Evolutionary conservation across 2,329 filamentous ascomycete genomes (phyloP).

Genomic region (Diaporthe sp.): DNA sequence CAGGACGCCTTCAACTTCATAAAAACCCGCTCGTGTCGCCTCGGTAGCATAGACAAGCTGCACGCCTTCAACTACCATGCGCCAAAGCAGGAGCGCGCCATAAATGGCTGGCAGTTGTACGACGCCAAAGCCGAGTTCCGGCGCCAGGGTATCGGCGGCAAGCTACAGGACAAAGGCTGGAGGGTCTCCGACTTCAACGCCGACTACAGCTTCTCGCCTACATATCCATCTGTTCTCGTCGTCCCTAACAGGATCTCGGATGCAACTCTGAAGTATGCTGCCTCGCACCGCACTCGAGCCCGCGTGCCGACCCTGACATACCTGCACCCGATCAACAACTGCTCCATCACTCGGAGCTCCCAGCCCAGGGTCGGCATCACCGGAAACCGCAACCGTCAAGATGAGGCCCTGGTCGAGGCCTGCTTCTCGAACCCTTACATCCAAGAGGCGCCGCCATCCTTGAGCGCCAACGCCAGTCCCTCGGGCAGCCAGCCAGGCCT

Average conservation of each 20-base stretch:
- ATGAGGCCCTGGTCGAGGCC: slow-evolving; percentile 91
- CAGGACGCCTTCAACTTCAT: slow-evolving; percentile 91
- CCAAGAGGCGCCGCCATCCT: slow-evolving; percentile 48
- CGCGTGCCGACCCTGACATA: slow-evolving; percentile 93
- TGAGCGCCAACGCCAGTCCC: slow-evolving; percentile 51
- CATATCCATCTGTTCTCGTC: slow-evolving; percentile 86
- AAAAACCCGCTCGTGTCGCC: slow-evolving; percentile 80
- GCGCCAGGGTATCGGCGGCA: slow-evolving; percentile 86
- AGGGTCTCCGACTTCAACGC: slow-evolving; percentile 89
- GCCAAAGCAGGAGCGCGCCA: slow-evolving; percentile 73
- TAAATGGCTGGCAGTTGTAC: slow-evolving; percentile 87
- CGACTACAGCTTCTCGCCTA: slow-evolving; percentile 91
- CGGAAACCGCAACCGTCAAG: slow-evolving; percentile 91
- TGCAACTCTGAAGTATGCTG: slow-evolving; percentile 94
- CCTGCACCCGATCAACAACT: slow-evolving; percentile 96
- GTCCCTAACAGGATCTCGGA: slow-evolving; percentile 95
- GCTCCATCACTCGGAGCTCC: slow-evolving; percentile 93
- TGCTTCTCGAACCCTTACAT: slow-evolving; percentile 82
- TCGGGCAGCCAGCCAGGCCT: slow-evolving; percentile 64
- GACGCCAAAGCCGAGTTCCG: slow-evolving; percentile 87
- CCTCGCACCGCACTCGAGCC: slow-evolving; percentile 86
- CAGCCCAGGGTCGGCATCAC: slow-evolving; percentile 90
- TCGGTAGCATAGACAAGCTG: slow-evolving; percentile 86
- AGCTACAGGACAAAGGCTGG: slow-evolving; percentile 84
- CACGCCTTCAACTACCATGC: slow-evolving; percentile 91